Base-by-base conservation (phyloP, 2,329 filamentous ascomycete genomes). In the Exophiala bonariae region DNA sequence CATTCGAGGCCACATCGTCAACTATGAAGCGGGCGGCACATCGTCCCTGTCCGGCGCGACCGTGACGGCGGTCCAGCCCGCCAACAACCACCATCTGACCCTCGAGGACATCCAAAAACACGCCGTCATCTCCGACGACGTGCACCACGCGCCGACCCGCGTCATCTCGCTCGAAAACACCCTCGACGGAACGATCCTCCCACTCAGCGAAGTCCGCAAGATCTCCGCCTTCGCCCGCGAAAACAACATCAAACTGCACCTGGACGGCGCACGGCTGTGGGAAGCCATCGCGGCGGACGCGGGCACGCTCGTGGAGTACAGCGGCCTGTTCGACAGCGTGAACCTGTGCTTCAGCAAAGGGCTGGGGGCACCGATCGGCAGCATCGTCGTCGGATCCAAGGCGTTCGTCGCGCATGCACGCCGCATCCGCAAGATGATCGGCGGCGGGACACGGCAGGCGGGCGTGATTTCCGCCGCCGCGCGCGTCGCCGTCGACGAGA, bases 101-200 rank as follows among this genome's bases (percentile, higher is more conserved):
- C 74, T 92, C 8, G 84, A 88, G 59, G 91, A 96, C 59, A 70
- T 96, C 11, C 68, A 84, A 62, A 77, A 80, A 52, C 72, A 86
- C 54, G 81, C 80, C 3, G 75, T 85, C 0, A 63, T 90, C 18
- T 74, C 77, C 55, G 78, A 87, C 44, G 81, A 95, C 58, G 79
- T 93, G 16, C 89, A 95, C 64, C 74, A 77, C 23, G 90, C 86
- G 60, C 89, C 90, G 0, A 95, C 90, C 0, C 81, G 81, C 35
- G 79, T 96, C 41, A 88, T 96, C 57, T 84, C 81, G 52, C 73
- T 96, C 38, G 90, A 96, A 63, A 96, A 95, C 64, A 96, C 91
- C 1, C 77, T 95, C 40, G 81, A 82, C 45, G 90, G 90, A 18
- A 82, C 83, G 59, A 75, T 96, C 35, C 85, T 88, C 76, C 91